These are phyloP conservation scores for Aspergillus brasiliensis DNA, from an alignment of 2,329 filamentous ascomycete species.

Conservation along the genomic window DNA sequence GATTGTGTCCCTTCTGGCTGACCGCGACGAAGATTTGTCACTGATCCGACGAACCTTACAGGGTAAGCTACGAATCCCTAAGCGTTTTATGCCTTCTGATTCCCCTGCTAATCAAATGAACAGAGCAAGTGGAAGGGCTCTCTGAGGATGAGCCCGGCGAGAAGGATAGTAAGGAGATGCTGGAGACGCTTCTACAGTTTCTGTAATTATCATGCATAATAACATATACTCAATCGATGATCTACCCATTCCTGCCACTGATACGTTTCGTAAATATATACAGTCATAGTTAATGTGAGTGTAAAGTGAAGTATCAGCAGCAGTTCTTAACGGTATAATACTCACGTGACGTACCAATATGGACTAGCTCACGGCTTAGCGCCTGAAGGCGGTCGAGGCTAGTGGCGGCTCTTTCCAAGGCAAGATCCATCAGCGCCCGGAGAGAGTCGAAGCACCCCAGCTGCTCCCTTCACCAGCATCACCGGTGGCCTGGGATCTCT, in stretches of 20 bases:
- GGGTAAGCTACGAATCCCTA: slow-evolving; percentile 44
- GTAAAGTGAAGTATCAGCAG: not conserved
- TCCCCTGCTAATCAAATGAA: slow-evolving; percentile 3
- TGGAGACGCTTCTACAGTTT: slow-evolving; percentile 59
- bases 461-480: slow-evolving; percentile 26
- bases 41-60: slow-evolving; percentile 68
- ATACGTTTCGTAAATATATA: too few species aligned
- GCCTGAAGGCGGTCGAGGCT: slow-evolving; percentile 26
- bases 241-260: not conserved
- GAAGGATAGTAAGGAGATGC: slow-evolving; percentile 63
- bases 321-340: not conserved
- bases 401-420: slow-evolving; percentile 33
- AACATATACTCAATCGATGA: slow-evolving; percentile 8
- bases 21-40: slow-evolving; percentile 66
- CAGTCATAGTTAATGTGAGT: not conserved
- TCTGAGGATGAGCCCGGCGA: slow-evolving; percentile 58
- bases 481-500: slow-evolving; percentile 27
- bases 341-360: slow-evolving; percentile 27
- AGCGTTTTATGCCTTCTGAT: not conserved
- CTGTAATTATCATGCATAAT: slow-evolving; percentile 23
- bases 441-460: slow-evolving; percentile 23
- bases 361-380: slow-evolving; percentile 21
- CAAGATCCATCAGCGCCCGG: slow-evolving; percentile 34
- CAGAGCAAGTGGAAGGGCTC: slow-evolving; percentile 64
- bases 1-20: slow-evolving; percentile 65